phyloP scores from a whole-genome alignment of 2,329 filamentous ascomycete genomes.

The Trichocomaceae sp. region DNA sequence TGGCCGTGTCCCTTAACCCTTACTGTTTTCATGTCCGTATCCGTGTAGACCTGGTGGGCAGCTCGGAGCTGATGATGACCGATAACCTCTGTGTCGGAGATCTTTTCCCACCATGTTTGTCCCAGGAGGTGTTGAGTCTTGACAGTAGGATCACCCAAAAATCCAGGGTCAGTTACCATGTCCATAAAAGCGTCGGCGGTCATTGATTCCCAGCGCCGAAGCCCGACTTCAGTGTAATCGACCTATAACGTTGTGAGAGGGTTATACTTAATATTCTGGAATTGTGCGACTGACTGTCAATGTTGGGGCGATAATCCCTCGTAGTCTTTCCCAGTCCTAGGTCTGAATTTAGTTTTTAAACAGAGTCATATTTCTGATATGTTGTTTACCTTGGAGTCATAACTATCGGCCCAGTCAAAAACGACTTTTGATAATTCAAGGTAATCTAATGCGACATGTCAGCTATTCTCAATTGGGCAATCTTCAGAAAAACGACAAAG shows the following conservation, averaged over 20 bases:
- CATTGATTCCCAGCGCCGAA: conserved; percentile 57
- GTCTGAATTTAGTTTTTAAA: conserved; percentile 3
- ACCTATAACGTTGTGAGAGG: conserved; percentile 40
- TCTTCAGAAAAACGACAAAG: neutral
- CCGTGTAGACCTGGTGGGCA: conserved; percentile 56
- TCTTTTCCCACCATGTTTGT: conserved; percentile 51
- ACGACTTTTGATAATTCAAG: conserved; percentile 28
- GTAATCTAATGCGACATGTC: conserved; percentile 23
- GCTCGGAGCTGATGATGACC: conserved; percentile 58
- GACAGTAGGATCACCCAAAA: conserved; percentile 56
- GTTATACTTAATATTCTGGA: conserved; percentile 6
- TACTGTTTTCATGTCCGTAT: conserved; percentile 43
- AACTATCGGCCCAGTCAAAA: conserved; percentile 43
- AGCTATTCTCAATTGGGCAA: neutral
- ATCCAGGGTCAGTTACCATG: conserved; percentile 52
- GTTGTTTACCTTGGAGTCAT: conserved; percentile 34
- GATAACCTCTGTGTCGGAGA: conserved; percentile 53
- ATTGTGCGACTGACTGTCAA: conserved; percentile 17
- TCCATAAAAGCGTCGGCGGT: conserved; percentile 54
- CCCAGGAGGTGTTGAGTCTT: conserved; percentile 62
- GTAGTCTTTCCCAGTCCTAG: conserved; percentile 37
- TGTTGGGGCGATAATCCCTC: conserved; percentile 38
- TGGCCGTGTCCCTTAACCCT: conserved; percentile 56
- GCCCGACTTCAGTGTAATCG: conserved; percentile 62
- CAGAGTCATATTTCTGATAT: neutral